These are phyloP conservation scores for Magnusiomyces ingens DNA, from an alignment of 1,139 yeast species.

Conservation along the genomic window DNA sequence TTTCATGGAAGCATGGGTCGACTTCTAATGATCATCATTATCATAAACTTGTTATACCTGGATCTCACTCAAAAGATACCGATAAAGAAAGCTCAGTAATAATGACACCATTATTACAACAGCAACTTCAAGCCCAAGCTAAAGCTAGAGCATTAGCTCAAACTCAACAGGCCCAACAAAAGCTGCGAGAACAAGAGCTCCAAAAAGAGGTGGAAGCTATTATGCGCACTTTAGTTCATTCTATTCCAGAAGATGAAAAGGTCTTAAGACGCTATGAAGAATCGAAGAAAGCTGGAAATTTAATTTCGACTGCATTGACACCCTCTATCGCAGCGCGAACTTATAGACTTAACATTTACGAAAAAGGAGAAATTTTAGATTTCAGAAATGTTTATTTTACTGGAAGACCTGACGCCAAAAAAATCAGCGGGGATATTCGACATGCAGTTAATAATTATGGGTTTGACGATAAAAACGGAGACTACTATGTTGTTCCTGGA, in stretches of 20 bases:
- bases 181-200: slow-evolving; percentile 5
- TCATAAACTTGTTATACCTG: not conserved
- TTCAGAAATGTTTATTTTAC: slow-evolving; percentile 39
- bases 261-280: slow-evolving; percentile 12
- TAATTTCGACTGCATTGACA: slow-evolving; percentile 20
- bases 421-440: slow-evolving; percentile 40
- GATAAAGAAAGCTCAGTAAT: not conserved
- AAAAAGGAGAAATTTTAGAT: slow-evolving; percentile 45
- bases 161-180: not conserved
- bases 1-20: too few species aligned
- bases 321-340: slow-evolving; percentile 19
- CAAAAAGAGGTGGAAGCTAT: slow-evolving; percentile 18
- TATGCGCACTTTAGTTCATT: slow-evolving; percentile 20
- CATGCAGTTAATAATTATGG: slow-evolving; percentile 47
- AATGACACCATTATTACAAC: not conserved
- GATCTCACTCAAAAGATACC: not conserved
- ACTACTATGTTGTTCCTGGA: slow-evolving; percentile 48
- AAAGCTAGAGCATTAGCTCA: too few species aligned
- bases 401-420: slow-evolving; percentile 27
- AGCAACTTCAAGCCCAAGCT: not conserved
- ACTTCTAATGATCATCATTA: slow-evolving; percentile 1
- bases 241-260: slow-evolving; percentile 19
- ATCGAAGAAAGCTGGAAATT: slow-evolving; percentile 9
- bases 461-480: slow-evolving; percentile 64
- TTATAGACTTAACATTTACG: slow-evolving; percentile 38